phyloP scores from a whole-genome alignment of 2,329 filamentous ascomycete species.

The Coleophoma eucalyptorum region DNA sequence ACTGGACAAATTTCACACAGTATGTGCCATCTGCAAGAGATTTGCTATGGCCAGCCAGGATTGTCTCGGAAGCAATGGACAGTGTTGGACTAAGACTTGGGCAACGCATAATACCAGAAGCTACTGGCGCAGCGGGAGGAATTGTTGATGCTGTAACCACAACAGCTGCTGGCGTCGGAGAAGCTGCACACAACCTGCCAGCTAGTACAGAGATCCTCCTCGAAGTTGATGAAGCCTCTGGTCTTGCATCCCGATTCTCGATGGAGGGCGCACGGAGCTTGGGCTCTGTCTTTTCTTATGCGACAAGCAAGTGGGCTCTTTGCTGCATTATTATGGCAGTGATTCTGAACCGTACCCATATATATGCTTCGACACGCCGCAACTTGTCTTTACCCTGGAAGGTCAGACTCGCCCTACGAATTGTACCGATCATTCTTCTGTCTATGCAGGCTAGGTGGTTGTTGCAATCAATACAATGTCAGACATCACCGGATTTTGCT shows the following conservation, averaged over 20 bases:
- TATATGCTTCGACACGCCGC: constrained; percentile 86
- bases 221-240: constrained; percentile 34
- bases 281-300: constrained; percentile 84
- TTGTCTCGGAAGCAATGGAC: constrained; percentile 61
- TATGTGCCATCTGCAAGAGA: constrained; percentile 64
- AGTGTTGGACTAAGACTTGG: constrained; percentile 46
- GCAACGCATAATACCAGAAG: constrained; percentile 55
- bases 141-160: constrained; percentile 32
- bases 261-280: constrained; percentile 64
- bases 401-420: constrained; percentile 64
- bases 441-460: constrained; percentile 64
- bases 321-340: constrained; percentile 84
- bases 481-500: constrained; percentile 74
- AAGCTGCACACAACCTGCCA: constrained; percentile 15
- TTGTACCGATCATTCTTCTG: constrained; percentile 68
- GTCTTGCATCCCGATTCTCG: constrained; percentile 45
- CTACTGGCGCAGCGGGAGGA: constrained; percentile 44
- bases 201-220: constrained; percentile 20
- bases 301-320: constrained; percentile 89
- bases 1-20: constrained; percentile 51
- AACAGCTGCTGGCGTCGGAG: constrained; percentile 30
- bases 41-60: constrained; percentile 67
- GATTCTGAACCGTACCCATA: constrained; percentile 84
- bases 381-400: constrained; percentile 74
- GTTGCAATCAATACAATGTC: constrained; percentile 85